Base-by-base conservation (phyloP, 768 basidiomycete species). In the Termitomyces sp. region DNA sequence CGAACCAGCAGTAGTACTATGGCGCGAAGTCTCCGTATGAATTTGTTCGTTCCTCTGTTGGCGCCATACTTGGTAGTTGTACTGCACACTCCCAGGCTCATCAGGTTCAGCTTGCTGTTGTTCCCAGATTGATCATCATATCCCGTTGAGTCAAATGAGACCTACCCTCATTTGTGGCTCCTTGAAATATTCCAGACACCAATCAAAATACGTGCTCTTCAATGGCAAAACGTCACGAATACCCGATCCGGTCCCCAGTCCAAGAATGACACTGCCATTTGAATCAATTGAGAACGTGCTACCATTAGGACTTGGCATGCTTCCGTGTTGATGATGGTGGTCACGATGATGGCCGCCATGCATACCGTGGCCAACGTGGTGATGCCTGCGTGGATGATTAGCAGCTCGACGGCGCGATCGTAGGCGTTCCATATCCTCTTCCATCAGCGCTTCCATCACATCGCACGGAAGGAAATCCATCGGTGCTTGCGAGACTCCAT, bases 151-250 rank as follows among this genome's bases (percentile, higher is more conserved):
- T 16, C 38, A 14, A 10, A 44, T 38, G 35, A 14, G 5, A 66
- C 85, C 67, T 70, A 96, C 95, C 79, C 93, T 88, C 96, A 99
- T 98, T 72, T 99, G 97, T 3, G 96, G 94, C 70, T 98, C 95
- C 62, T 90, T 94, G 77, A 98, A 99, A 70, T 98, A 98, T 69
- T 98, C 95, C 67, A 86, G 84, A 60, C 94, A 94, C 92, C 94
- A 98, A 68, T 98, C 96, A 69, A 89, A 99, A 75, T 92, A 96
- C 9, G 84, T 79, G 68, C 93, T 95, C 74, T 92, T 93, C 67
- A 99, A 72, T 0, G 97, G 97, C 62, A 98, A 71, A 2, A 89
- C 84, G 70, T 96, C 91, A 59, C 89, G 82, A 57, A 95, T 88
- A 9, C 89, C 89, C 10, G 83, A 77, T 26, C 91, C 90, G 10